Evolutionary conservation across 495 filamentous ascomycete genomes (phyloP).

Genomic region (Aspergillus saccharolyticus): DNA sequence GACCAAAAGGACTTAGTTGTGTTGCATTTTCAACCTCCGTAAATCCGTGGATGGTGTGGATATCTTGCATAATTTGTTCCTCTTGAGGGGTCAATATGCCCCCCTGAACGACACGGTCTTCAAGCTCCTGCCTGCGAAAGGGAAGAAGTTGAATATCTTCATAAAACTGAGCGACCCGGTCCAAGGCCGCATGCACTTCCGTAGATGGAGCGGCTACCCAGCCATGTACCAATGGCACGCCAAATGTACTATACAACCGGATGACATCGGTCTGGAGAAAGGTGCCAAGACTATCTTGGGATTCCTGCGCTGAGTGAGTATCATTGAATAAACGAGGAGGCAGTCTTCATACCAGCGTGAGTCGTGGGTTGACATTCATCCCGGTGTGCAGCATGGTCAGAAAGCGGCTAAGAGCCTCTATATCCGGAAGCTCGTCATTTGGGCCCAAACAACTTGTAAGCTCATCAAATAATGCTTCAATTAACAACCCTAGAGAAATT

Average conservation of each 20-base stretch:
- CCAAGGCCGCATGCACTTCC: slow-evolving; percentile 59
- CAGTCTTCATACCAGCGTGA: slow-evolving; percentile 51
- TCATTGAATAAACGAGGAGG: slow-evolving; percentile 28
- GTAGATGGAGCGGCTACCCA: slow-evolving; percentile 73
- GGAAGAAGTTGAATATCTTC: slow-evolving; percentile 86
- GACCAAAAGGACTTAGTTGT: slow-evolving; percentile 77
- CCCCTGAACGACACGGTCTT: slow-evolving; percentile 62
- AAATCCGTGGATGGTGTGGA: slow-evolving; percentile 75
- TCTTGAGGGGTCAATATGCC: slow-evolving; percentile 51
- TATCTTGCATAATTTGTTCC: slow-evolving; percentile 74
- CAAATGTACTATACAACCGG: slow-evolving; percentile 79
- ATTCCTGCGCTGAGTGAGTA: slow-evolving; percentile 27
- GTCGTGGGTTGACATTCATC: slow-evolving; percentile 96
- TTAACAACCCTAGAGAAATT: slow-evolving; percentile 75
- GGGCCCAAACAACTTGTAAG: slow-evolving; percentile 60
- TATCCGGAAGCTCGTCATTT: slow-evolving; percentile 68
- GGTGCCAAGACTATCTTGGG: slow-evolving; percentile 52
- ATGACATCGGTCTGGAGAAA: slow-evolving; percentile 84
- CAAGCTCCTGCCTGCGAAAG: slow-evolving; percentile 82
- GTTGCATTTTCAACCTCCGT: slow-evolving; percentile 67
- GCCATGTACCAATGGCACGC: slow-evolving; percentile 85
- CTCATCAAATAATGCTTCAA: slow-evolving; percentile 87
- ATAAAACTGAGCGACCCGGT: slow-evolving; percentile 69
- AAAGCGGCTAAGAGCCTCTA: slow-evolving; percentile 80
- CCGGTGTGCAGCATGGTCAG: slow-evolving; percentile 87